Base-by-base conservation (phyloP, 208 protist genomes). In the Phytomonas francai region DNA sequence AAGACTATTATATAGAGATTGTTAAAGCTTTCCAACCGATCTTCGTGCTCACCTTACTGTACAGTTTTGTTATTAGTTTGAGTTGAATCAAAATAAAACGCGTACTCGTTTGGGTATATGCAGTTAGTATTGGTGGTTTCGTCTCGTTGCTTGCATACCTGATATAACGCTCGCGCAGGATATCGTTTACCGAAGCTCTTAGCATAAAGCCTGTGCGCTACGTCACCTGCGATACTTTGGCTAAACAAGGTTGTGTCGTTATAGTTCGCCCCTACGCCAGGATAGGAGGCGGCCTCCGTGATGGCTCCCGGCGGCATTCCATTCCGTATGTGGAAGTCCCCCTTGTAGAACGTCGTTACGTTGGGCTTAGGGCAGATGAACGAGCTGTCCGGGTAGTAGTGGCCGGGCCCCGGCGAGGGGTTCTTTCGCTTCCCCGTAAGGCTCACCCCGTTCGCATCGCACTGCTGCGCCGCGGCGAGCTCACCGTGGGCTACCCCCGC, bases 51-150 rank as follows among this genome's bases (percentile, higher is more conserved):
- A 62, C 31, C 59, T 33, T 57, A 62, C 11, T 56, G 30, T 29
- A 69, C 19, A 69, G 33, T 27, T 25, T 63, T 33, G 59, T 70
- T 19, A 54, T 49, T 31, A 68, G 25, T 22, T 29, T 27, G 25
- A 65, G 60, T 64, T 25, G 63, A 30, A 31, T 77, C 74, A 3
- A 67, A 70, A 73, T 87, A 76, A 74, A 79, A 94, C 34, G 76
- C 89, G 22, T 59, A 70, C 73, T 94, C 85, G 63, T 94, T 84
- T 0, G 71, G 67, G 72, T 92, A 94, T 11, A 83, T 69, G 70
- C 84, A 89, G 79, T 91, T 94, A 32, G 88, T 84, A 71, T 94
- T 94, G 3, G 82, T 94, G 4, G 74, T 81, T 58, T 73, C 71
- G 72, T 91, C 84, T 39, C 80, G 78, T 14, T 78, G 84, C 39